Base-by-base conservation (phyloP, 2,329 filamentous ascomycete species). In the Helotiales sp. region DNA sequence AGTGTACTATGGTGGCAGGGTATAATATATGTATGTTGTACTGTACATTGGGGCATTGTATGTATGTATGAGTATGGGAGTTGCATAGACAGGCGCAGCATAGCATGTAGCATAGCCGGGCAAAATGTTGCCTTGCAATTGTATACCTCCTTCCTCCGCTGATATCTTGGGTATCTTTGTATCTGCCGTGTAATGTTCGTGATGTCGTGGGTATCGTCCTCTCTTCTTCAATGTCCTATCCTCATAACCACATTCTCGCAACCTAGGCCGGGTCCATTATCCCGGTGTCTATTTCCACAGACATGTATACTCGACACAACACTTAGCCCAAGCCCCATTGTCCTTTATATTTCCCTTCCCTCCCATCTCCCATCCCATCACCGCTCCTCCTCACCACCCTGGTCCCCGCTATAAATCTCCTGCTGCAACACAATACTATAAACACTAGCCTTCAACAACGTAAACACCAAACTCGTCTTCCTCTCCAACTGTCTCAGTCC, bases 351-450 rank as follows among this genome's bases (percentile, higher is more conserved):
- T n/a, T 10, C 5, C 29, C n/a, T 25, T n/a, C 27, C 60, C 64
- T 57, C 68, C n/a, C 65, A 58, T 30, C 59, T 17, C 34, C 9
- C 70, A 59, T 50, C 66, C 24, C 44, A 54, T 52, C 69, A 47
- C 12, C 57, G 73, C 71, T 63, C 70, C 71, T 60, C 50, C 48
- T 60, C 62, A 13, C 65, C 72, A 24, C 70, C 70, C 61, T 77
- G 75, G 65, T 80, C 80, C 49, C 84, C 89, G 75, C 87, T 90
- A 62, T 88, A 87, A 69, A 96, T 91, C 82, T 98, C 91, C 81
- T 98, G 93, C 82, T 99, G 93, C 78, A 99, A 75, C 61, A 99
- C 93, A 77, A 99, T 99, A 72, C 90, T 96, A 77, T 99, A 99
- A 63, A 99, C 95, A 74, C 93, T 98, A 17, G 95, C 93, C 79